These are phyloP conservation scores for Lachnellula suecica DNA, from an alignment of 2,329 filamentous ascomycete species.

Conservation along the genomic window DNA sequence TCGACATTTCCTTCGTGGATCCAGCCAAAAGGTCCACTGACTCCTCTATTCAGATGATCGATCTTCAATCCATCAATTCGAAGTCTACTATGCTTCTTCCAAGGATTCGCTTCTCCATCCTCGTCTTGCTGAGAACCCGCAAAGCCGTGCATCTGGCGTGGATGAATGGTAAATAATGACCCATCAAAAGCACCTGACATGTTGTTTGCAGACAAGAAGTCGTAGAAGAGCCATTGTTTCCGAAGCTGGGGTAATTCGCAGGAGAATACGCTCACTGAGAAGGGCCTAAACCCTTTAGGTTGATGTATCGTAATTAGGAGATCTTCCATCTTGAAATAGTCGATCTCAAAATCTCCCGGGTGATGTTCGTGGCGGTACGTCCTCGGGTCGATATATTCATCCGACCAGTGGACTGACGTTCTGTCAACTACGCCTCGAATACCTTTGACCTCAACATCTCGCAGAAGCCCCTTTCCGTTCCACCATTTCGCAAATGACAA, in stretches of 20 bases:
- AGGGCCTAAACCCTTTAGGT: conserved; percentile 87
- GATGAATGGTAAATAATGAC: conserved; percentile 95
- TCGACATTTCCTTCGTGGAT: conserved; percentile 97
- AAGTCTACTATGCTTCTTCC: conserved; percentile 94
- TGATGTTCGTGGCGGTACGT: conserved; percentile 85
- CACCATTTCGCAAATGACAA: conserved; percentile 99
- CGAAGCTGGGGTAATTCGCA: conserved; percentile 90
- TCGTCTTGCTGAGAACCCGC: conserved; percentile 61
- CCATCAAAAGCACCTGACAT: conserved; percentile 96
- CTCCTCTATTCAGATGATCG: conserved; percentile 90
- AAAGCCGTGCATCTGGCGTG: conserved; percentile 81
- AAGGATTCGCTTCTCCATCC: conserved; percentile 62
- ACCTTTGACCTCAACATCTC: conserved; percentile 91
- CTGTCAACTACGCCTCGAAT: conserved; percentile 91
- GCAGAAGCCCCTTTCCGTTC: conserved; percentile 89
- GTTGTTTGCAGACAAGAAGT: conserved; percentile 91
- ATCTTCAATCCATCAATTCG: conserved; percentile 93
- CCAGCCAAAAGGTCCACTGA: conserved; percentile 94
- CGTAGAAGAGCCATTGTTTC: conserved; percentile 97
- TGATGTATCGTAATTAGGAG: conserved; percentile 89
- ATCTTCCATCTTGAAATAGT: conserved; percentile 95
- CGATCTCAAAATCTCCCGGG: conserved; percentile 94
- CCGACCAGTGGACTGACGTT: conserved; percentile 74
- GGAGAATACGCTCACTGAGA: conserved; percentile 91
- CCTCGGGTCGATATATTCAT: conserved; percentile 72